These are phyloP conservation scores for Kandelia obovata DNA, from an alignment of 345 rosid species.

Conservation along the genomic window DNA sequence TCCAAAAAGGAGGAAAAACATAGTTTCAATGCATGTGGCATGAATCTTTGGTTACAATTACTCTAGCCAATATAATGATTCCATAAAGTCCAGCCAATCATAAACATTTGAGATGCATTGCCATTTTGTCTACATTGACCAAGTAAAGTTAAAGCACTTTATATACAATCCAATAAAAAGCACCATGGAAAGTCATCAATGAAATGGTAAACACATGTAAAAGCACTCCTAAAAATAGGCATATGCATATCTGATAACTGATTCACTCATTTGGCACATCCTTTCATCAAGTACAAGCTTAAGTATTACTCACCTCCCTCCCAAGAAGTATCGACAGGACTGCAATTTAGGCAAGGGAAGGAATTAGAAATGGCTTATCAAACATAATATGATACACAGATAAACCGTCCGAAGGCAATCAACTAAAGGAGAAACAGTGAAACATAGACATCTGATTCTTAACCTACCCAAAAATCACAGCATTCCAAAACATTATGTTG, in stretches of 20 bases:
- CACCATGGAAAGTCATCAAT: neutral
- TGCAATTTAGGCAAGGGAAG: constrained; percentile 35
- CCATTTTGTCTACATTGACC: too few species aligned
- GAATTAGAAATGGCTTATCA: constrained; percentile 22
- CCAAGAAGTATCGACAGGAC: constrained; percentile 82
- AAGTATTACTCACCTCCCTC: constrained; percentile 62
- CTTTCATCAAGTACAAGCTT: constrained; percentile 5
- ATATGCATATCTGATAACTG: neutral
- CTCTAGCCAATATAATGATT: too few species aligned
- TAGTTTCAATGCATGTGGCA: too few species aligned
- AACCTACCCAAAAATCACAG: constrained; percentile 33
- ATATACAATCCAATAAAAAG: neutral
- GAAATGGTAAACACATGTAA: too few species aligned
- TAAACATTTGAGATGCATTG: too few species aligned
- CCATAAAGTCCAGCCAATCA: too few species aligned
- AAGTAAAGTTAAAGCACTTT: too few species aligned
- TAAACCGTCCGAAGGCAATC: neutral
- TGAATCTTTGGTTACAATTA: too few species aligned
- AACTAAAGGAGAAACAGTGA: neutral
- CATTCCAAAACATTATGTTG: constrained; percentile 34
- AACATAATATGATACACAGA: constrained; percentile 9
- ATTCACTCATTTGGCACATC: constrained; percentile 1
- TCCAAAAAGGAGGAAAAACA: too few species aligned
- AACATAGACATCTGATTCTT: neutral
- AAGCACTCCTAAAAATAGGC: neutral